Conservation (phyloP, 805 yeast species). For the Spathaspora gorwiae region DNA sequence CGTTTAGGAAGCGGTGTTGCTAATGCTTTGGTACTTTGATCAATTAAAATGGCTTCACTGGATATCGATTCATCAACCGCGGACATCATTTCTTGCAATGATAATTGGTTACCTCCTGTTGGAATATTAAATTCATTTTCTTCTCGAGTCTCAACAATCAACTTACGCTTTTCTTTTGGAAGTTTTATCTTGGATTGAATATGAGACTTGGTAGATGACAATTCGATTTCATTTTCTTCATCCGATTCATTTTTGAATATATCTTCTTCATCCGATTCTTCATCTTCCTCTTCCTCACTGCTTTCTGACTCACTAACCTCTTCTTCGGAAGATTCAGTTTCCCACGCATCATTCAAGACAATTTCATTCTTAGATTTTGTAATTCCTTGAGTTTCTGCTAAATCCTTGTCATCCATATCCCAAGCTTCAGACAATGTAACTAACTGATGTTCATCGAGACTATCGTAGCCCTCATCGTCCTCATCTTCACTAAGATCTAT, state of each 20-base stretch:
- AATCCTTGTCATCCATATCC: conserved; percentile 69
- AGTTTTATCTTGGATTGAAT: conserved; percentile 32
- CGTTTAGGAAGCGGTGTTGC: conserved; percentile 82
- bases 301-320: conserved; percentile 16
- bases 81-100: conserved; percentile 71
- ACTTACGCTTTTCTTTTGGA: conserved; percentile 37
- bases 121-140: conserved; percentile 74
- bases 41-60: conserved; percentile 46
- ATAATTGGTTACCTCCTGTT: conserved; percentile 51
- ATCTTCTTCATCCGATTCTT: conserved; percentile 22
- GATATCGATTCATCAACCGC: conserved; percentile 51
- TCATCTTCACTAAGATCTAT: conserved; percentile 19
- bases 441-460: conserved; percentile 72
- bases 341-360: conserved; percentile 28
- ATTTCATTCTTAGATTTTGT: conserved; percentile 17
- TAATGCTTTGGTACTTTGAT: conserved; percentile 44
- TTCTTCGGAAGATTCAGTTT: conserved; percentile 16
- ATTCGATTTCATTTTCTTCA: conserved; percentile 51
- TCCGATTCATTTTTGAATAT: conserved; percentile 26
- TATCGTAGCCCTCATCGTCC: conserved; percentile 57
- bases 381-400: conserved; percentile 14
- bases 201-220: conserved; percentile 43
- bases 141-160: conserved; percentile 50
- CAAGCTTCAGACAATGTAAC: conserved; percentile 81
- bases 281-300: conserved; percentile 20